These are phyloP conservation scores for Coemansia sp. DNA, from an alignment of 371 early-diverging fungal genomes.

Conservation along the genomic window DNA sequence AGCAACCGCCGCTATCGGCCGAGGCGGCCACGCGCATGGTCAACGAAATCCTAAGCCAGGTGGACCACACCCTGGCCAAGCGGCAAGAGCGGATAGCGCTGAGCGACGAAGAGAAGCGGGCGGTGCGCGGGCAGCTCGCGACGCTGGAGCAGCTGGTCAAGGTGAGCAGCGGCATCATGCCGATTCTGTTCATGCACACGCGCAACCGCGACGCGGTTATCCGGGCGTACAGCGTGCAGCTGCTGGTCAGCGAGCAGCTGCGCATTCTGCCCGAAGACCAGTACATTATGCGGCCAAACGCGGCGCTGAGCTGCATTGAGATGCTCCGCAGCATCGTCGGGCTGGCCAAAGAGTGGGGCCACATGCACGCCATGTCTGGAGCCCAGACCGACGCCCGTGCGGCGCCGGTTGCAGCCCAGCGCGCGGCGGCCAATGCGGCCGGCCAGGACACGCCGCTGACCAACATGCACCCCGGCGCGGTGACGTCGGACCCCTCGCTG, in stretches of 20 bases:
- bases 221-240: slow-evolving; percentile 13
- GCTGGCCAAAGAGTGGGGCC: slow-evolving; percentile 40
- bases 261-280: slow-evolving; percentile 34
- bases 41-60: slow-evolving; percentile 3
- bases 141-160: slow-evolving; percentile 19
- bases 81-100: slow-evolving; percentile 9
- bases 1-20: slow-evolving; percentile 23
- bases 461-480: slow-evolving; percentile 41
- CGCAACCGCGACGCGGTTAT: slow-evolving; percentile 11
- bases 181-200: slow-evolving; percentile 26
- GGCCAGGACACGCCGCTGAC: slow-evolving; percentile 36
- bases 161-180: slow-evolving; percentile 15
- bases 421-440: background rate
- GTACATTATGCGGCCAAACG: slow-evolving; percentile 25
- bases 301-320: background rate
- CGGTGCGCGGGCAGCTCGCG: slow-evolving; percentile 14
- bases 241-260: slow-evolving; percentile 33
- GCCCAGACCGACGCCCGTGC: background rate
- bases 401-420: background rate
- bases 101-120: slow-evolving; percentile 20
- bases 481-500: slow-evolving; percentile 42
- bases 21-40: slow-evolving; percentile 29
- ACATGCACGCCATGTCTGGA: slow-evolving; percentile 1
- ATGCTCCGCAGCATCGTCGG: slow-evolving; percentile 10
- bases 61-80: slow-evolving; percentile 7